A percentile compares a stretch with the other conserved stretches of the same genome.
Conservation (phyloP, 2,329 filamentous ascomycete species). For the Helicocarpus griseus region DNA sequence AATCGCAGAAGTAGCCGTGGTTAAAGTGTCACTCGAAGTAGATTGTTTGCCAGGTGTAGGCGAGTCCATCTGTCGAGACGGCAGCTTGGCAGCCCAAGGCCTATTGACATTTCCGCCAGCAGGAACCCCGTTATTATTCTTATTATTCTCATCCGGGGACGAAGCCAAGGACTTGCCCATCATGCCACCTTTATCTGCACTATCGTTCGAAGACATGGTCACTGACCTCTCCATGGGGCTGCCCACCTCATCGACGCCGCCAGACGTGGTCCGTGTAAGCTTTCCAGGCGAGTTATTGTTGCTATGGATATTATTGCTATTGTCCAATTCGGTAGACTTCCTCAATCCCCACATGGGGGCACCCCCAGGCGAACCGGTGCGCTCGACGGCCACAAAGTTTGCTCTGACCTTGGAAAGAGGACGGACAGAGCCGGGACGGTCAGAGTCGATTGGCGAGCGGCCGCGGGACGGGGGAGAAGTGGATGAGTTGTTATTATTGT, state of each 20-base stretch:
- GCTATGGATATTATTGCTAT: not conserved
- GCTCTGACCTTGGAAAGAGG: slow-evolving; percentile 67
- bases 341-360: slow-evolving; percentile 32
- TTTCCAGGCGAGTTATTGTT: slow-evolving; percentile 20
- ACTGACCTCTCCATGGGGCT: slow-evolving; percentile 16
- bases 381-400: slow-evolving; percentile 63
- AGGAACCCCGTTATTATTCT: slow-evolving; percentile 6
- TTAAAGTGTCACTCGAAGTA: not conserved
- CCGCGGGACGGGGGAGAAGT: slow-evolving; percentile 59
- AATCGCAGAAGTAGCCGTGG: not conserved
- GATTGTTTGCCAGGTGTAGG: not conserved
- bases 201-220: slow-evolving; percentile 7
- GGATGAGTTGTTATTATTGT: slow-evolving; percentile 52
- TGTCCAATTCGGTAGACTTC: slow-evolving; percentile 28
- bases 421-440: slow-evolving; percentile 39
- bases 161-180: not conserved
- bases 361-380: slow-evolving; percentile 29
- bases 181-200: slow-evolving; percentile 3
- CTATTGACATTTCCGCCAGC: slow-evolving; percentile 23
- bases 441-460: slow-evolving; percentile 50
- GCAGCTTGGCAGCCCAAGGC: slow-evolving; percentile 5
- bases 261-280: slow-evolving; percentile 20
- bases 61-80: not conserved
- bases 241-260: slow-evolving; percentile 21
- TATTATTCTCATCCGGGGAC: slow-evolving; percentile 2